Evolutionary conservation across 1,284 basidiomycete genomes (phyloP).

Genomic region (Anthracocystis setariae): DNA sequence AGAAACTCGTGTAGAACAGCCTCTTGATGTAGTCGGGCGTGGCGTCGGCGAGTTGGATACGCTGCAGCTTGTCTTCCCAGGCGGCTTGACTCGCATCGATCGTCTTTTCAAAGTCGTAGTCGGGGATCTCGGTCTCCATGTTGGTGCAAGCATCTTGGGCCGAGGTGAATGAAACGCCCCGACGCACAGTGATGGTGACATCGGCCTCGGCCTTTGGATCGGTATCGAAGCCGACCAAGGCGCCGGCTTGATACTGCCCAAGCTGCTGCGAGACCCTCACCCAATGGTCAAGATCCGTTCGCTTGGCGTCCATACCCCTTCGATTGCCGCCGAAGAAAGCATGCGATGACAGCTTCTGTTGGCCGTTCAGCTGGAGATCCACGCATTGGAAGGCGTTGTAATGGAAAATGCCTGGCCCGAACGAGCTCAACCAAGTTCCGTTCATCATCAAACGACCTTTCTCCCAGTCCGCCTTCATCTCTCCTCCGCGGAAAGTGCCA

Average conservation of each 20-base stretch:
- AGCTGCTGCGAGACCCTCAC: slow-evolving; percentile 40
- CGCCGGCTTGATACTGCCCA: slow-evolving; percentile 55
- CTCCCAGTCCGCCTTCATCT: slow-evolving; percentile 42
- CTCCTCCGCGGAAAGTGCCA: slow-evolving; percentile 49
- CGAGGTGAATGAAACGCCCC: slow-evolving; percentile 53
- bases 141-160: slow-evolving; percentile 58
- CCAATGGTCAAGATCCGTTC: slow-evolving; percentile 36
- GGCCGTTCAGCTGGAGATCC: slow-evolving; percentile 48
- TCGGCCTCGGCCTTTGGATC: slow-evolving; percentile 9
- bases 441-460: slow-evolving; percentile 52
- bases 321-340: slow-evolving; percentile 58
- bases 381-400: slow-evolving; percentile 56
- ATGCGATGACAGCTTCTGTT: slow-evolving; percentile 44
- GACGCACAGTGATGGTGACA: slow-evolving; percentile 44
- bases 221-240: slow-evolving; percentile 40
- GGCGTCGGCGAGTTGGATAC: slow-evolving; percentile 45
- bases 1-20: slow-evolving; percentile 59
- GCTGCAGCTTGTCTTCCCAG: slow-evolving; percentile 60
- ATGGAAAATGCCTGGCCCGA: slow-evolving; percentile 37
- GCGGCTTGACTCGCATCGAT: slow-evolving; percentile 26
- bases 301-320: slow-evolving; percentile 51
- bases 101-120: slow-evolving; percentile 49
- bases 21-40: slow-evolving; percentile 51
- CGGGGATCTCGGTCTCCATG: slow-evolving; percentile 53
- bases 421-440: slow-evolving; percentile 52